Evolutionary conservation across 441 rosid genomes (phyloP).

Genomic region (Erysimum pusillum): DNA sequence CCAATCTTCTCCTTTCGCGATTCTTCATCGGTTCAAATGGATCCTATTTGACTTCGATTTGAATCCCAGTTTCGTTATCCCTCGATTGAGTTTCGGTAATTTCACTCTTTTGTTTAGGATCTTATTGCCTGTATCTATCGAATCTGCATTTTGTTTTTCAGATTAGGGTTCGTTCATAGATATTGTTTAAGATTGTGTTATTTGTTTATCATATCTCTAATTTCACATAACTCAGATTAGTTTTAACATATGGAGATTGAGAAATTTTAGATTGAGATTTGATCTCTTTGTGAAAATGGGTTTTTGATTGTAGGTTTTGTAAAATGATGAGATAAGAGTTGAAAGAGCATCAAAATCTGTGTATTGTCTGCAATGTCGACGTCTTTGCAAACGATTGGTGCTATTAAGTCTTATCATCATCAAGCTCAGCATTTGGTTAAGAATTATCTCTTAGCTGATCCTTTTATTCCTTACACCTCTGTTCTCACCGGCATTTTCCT

Average conservation of each 20-base stretch:
- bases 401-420: constrained; percentile 58
- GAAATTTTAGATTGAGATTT: background rate
- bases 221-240: background rate
- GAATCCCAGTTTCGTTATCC: constrained; percentile 2
- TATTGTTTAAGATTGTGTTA: constrained; percentile 15
- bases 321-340: constrained; percentile 33
- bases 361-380: constrained; percentile 47
- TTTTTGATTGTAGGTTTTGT: constrained; percentile 32
- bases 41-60: constrained; percentile 42
- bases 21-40: constrained; percentile 16
- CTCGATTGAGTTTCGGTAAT: background rate
- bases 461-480: constrained; percentile 70
- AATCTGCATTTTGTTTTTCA: constrained; percentile 42
- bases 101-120: constrained; percentile 14
- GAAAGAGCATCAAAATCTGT: constrained; percentile 6
- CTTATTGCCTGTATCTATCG: constrained; percentile 11
- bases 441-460: constrained; percentile 63
- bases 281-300: constrained; percentile 2
- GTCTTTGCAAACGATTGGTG: constrained; percentile 60
- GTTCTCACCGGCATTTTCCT: constrained; percentile 69
- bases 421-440: constrained; percentile 65
- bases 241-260: background rate
- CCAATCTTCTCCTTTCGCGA: background rate
- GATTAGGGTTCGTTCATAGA: constrained; percentile 38
- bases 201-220: background rate